A percentile compares a stretch with the other conserved stretches of the same genome.
These are phyloP conservation scores for Aspergillus aculeatus DNA, from an alignment of 2,329 filamentous ascomycete genomes.

Conservation along the genomic window DNA sequence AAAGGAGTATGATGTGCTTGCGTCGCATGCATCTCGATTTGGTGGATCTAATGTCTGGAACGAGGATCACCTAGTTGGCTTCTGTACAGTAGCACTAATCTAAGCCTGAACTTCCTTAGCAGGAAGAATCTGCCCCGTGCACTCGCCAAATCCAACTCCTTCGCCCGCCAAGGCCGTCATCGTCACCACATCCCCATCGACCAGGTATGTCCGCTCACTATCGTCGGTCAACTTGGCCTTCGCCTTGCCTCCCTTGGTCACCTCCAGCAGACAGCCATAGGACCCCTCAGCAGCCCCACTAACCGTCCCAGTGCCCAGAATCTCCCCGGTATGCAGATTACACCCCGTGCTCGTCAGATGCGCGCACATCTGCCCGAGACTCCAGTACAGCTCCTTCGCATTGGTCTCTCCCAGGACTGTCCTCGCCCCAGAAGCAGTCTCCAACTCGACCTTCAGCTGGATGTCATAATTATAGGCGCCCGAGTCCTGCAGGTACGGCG, in stretches of 20 bases:
- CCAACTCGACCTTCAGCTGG: slow-evolving; percentile 22
- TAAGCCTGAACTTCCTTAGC: background rate
- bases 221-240: slow-evolving; percentile 18
- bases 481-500: slow-evolving; percentile 21
- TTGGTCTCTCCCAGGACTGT: slow-evolving; percentile 18
- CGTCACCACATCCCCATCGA: slow-evolving; percentile 30
- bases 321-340: slow-evolving; percentile 30
- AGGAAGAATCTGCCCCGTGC: slow-evolving; percentile 20
- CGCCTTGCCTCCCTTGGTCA: slow-evolving; percentile 27
- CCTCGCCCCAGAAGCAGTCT: background rate
- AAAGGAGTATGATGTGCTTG: no score
- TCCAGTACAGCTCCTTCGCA: slow-evolving; percentile 28
- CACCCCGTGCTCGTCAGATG: slow-evolving; percentile 31
- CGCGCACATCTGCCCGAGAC: slow-evolving; percentile 29
- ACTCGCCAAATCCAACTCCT: slow-evolving; percentile 34
- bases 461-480: slow-evolving; percentile 22
- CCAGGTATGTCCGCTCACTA: slow-evolving; percentile 20
- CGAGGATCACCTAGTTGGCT: no score
- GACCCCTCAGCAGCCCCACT: slow-evolving; percentile 23
- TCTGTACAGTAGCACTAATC: no score
- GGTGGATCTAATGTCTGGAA: no score
- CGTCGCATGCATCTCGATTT: no score
- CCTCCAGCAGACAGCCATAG: slow-evolving; percentile 30
- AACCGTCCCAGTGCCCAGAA: slow-evolving; percentile 35
- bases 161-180: slow-evolving; percentile 24